Evolutionary conservation across 176 grass and related monocot species (phyloP), one percentile per base, ranked within the genome.

Genomic region (Metroxylon sagu): DNA sequence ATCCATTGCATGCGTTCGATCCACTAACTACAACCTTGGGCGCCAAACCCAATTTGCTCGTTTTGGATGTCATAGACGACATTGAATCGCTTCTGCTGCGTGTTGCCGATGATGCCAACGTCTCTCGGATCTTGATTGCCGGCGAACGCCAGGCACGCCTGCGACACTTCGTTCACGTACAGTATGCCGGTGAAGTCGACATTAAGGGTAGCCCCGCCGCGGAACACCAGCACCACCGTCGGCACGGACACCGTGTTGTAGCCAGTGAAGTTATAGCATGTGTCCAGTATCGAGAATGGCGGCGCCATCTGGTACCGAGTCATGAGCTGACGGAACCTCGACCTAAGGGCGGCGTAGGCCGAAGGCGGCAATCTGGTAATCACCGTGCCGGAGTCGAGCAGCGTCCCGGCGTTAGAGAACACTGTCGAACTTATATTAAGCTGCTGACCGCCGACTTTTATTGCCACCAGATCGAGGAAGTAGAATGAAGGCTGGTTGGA

Each of bases 111-210:
- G 56, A 96, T 96, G 19, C 49, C 64, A 50, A 82, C 17, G 52
- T 71, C 73, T 4, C 59, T 25, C 19, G 80, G 52, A 25, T 64
- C 71, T 18, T 62, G 67, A 61, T 84, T 96, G 56, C 67, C 67
- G 7, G 86, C 77, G 67, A 96, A 96, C 21, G 91, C 91, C 4
- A 96, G 83, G 55, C 91, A 96, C n/a, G 65, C 77, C 68, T 84
- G 80, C 62, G 80, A 77, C 27, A 59, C 61, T 65, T 64, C 62
- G 6, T 71, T 25, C 48, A 84, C 72, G 82, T 90, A 87, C 23
- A 90, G 49, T 71, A 90, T 64, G n/a, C 86, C 91, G 16, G 25
- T 63, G 77, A 77, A 77, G 74, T 68, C 68, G 26, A 90, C 71
- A 17, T n/a, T 14, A 18, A 96, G 23, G 15, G 67, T 29, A 65